A percentile compares a stretch with the other conserved stretches of the same genome.
These are phyloP conservation scores for Starmerella lactis-condensi DNA, from an alignment of 805 yeast species.

Conservation along the genomic window DNA sequence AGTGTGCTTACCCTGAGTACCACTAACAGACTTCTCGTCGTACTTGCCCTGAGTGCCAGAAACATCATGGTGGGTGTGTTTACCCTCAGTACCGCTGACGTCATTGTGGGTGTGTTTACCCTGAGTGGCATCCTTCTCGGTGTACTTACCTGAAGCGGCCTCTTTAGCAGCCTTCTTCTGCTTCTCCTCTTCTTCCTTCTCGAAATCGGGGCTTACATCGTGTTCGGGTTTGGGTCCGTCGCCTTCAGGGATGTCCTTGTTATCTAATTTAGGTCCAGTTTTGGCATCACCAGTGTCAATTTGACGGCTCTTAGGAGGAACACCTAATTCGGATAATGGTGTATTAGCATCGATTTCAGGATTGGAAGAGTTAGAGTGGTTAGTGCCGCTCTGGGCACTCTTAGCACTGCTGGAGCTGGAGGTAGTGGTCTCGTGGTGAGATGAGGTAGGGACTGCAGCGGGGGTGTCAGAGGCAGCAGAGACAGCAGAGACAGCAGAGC, in stretches of 20 bases:
- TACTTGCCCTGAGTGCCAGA: not conserved
- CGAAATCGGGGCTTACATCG: slow-evolving; percentile 2
- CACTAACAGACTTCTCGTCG: not conserved
- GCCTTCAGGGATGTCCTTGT: slow-evolving; percentile 11
- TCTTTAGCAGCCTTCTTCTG: not conserved
- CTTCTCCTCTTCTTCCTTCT: slow-evolving; percentile 1
- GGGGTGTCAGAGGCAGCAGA: not conserved
- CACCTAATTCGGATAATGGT: too few relatives aligned
- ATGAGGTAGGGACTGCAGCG: not conserved
- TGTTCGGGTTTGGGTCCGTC: slow-evolving; percentile 8
- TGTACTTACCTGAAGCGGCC: not conserved
- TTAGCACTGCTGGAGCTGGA: not conserved
- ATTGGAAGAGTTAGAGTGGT: slow-evolving; percentile 3
- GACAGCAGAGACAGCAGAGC: slow-evolving; percentile 6
- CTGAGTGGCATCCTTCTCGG: not conserved
- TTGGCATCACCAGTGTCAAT: slow-evolving; percentile 16
- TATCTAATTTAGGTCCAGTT: slow-evolving; percentile 15
- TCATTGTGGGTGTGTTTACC: not conserved
- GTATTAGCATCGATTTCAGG: too few relatives aligned
- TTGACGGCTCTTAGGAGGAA: slow-evolving; percentile 16
- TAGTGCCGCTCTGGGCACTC: too few relatives aligned
- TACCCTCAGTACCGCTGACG: slow-evolving; percentile 1
- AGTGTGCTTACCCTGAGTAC: not conserved
- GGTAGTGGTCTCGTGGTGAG: not conserved
- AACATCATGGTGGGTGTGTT: not conserved